Evolutionary conservation across 495 filamentous ascomycete genomes (phyloP).

Genomic region (Jackrogersella multiformis): DNA sequence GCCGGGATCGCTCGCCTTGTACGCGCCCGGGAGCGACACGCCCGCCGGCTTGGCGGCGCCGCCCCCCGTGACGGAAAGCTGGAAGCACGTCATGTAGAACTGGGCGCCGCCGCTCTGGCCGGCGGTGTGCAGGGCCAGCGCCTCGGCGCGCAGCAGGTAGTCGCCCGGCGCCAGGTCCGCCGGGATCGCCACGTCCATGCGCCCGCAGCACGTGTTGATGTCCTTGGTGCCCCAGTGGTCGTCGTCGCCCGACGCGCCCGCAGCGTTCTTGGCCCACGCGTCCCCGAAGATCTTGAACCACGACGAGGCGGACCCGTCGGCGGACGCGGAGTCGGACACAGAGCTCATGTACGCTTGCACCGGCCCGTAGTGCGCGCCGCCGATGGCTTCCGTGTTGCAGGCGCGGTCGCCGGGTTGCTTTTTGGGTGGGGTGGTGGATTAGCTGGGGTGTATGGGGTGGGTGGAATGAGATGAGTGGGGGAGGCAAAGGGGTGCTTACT

Average conservation of each 20-base stretch:
- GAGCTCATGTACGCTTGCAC: constrained; percentile 64
- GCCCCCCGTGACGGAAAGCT: constrained; percentile 49
- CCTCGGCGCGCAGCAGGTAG: constrained; percentile 64
- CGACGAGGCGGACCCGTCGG: constrained; percentile 50
- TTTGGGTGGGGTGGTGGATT: neutral
- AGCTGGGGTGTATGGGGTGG: neutral
- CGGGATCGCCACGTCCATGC: constrained; percentile 59
- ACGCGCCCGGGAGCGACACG: constrained; percentile 59
- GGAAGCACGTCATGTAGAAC: constrained; percentile 63
- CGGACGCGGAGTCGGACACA: constrained; percentile 59
- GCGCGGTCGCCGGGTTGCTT: constrained; percentile 56
- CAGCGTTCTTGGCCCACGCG: constrained; percentile 53
- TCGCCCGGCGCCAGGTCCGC: constrained; percentile 58
- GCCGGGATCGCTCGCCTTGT: constrained; percentile 58
- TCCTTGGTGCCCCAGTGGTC: constrained; percentile 63
- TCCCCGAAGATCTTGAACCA: constrained; percentile 66
- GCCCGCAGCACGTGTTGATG: constrained; percentile 63
- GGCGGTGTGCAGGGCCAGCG: constrained; percentile 61
- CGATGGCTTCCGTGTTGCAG: constrained; percentile 58
- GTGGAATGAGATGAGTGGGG: neutral
- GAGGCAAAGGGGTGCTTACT: constrained; percentile 37
- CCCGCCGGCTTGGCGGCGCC: constrained; percentile 51
- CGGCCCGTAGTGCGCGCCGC: constrained; percentile 58
- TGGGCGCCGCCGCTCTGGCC: constrained; percentile 53
- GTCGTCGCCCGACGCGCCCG: constrained; percentile 49